These are phyloP conservation scores for Fraxinus xanthoxyloides DNA, from an alignment of 305 asterid genomes.

Conservation along the genomic window DNA sequence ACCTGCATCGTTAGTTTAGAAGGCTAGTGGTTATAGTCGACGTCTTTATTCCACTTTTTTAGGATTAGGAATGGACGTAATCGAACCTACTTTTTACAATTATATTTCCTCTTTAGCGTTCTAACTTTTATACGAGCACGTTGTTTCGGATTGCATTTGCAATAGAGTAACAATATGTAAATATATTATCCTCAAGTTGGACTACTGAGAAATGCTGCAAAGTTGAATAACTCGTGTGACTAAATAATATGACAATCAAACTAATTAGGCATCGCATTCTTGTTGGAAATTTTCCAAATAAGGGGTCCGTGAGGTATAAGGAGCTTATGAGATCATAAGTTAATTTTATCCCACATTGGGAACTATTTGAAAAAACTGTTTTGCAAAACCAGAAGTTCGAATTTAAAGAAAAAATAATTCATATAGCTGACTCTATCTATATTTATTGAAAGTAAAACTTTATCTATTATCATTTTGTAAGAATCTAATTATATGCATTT, in stretches of 20 bases:
- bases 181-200: background rate
- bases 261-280: background rate
- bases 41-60: no score
- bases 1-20: no score
- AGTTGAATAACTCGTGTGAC: background rate
- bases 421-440: background rate
- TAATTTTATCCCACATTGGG: background rate
- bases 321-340: background rate
- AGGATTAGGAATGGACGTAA: no score
- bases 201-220: background rate
- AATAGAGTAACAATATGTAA: background rate
- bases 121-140: background rate
- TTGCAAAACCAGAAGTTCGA: background rate
- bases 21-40: no score
- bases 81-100: no score
- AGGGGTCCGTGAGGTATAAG: background rate
- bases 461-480: no score
- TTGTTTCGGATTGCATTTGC: background rate
- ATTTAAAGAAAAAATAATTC: no score
- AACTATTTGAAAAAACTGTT: background rate
- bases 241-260: background rate
- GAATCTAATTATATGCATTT: no score
- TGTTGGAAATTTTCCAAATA: background rate
- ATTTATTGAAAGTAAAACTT: no score
- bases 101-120: background rate